Conservation (phyloP, 1,284 basidiomycete species). For the Ustilago hordei region DNA sequence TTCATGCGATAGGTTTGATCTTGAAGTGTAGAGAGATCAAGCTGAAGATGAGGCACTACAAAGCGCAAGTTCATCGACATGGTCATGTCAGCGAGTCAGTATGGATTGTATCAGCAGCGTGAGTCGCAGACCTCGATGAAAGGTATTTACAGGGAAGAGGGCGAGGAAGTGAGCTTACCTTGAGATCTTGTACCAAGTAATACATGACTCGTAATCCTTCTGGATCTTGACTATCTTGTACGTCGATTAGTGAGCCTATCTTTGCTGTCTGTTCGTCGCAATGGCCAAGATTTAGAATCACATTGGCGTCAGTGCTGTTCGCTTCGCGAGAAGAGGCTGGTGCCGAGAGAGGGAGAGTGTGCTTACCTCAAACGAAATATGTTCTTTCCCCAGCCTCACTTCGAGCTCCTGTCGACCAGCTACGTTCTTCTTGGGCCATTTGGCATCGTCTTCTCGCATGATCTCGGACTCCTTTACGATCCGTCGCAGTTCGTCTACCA, state of each 20-base stretch:
- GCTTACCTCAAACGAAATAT: constrained; percentile 94
- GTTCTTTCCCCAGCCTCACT: constrained; percentile 91
- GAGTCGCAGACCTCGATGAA: neutral
- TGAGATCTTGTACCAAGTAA: constrained; percentile 96
- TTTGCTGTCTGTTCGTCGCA: constrained; percentile 83
- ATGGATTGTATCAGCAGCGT: neutral
- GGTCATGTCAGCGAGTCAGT: neutral
- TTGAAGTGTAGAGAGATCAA: constrained; percentile 98
- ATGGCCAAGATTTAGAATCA: neutral
- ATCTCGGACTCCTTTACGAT: constrained; percentile 96
- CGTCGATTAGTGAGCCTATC: constrained; percentile 94
- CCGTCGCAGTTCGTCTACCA: constrained; percentile 91
- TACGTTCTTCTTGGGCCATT: constrained; percentile 99
- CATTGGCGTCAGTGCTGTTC: neutral
- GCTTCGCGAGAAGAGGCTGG: neutral
- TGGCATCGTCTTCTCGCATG: constrained; percentile 94
- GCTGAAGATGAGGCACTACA: constrained; percentile 94
- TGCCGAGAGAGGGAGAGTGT: no score
- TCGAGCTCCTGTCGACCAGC: constrained; percentile 98
- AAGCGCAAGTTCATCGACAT: neutral
- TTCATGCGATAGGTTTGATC: constrained; percentile 86
- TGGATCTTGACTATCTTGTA: constrained; percentile 95
- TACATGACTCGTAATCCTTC: constrained; percentile 99
- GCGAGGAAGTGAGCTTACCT: constrained; percentile 73
- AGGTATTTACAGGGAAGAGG: no score